phyloP scores from a whole-genome alignment of 371 early-diverging fungal species.

The Entomophthora muscae region DNA sequence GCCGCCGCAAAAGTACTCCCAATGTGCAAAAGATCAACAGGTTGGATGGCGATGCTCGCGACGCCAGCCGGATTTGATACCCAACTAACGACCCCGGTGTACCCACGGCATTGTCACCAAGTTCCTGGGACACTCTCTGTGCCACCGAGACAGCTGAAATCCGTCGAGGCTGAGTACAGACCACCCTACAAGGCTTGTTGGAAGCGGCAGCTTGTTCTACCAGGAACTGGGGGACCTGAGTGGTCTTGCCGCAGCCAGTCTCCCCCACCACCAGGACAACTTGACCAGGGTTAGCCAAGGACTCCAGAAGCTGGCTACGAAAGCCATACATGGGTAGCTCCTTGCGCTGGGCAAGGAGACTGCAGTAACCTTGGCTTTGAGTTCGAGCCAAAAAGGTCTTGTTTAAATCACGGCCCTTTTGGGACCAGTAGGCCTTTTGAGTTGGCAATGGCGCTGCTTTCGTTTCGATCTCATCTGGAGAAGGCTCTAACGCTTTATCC shows the following conservation, averaged over 20 bases:
- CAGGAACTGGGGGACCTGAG: conserved; percentile 28
- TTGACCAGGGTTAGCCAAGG: conserved; percentile 20
- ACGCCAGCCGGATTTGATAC: conserved; percentile 93
- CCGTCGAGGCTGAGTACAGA: conserved; percentile 91
- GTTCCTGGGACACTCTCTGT: conserved; percentile 79
- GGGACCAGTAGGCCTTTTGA: background rate
- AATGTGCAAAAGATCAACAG: conserved; percentile 92
- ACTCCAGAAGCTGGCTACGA: background rate
- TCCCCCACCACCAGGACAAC: conserved; percentile 90
- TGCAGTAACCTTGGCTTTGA: background rate
- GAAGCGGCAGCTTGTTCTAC: background rate
- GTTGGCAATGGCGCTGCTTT: background rate
- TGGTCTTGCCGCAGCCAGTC: conserved; percentile 97
- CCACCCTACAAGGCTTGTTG: conserved; percentile 14
- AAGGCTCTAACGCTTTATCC: background rate
- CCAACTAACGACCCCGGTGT: conserved; percentile 24
- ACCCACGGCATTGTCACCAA: conserved; percentile 35
- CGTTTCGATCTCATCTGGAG: background rate
- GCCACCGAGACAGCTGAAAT: conserved; percentile 94
- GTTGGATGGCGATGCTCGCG: conserved; percentile 58
- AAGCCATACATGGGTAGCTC: background rate
- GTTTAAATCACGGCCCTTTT: background rate
- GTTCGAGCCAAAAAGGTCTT: background rate
- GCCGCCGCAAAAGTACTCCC: conserved; percentile 92
- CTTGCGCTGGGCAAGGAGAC: background rate